These are phyloP conservation scores for Cantharellus anzutake DNA, from an alignment of 768 basidiomycete genomes.

Conservation along the genomic window DNA sequence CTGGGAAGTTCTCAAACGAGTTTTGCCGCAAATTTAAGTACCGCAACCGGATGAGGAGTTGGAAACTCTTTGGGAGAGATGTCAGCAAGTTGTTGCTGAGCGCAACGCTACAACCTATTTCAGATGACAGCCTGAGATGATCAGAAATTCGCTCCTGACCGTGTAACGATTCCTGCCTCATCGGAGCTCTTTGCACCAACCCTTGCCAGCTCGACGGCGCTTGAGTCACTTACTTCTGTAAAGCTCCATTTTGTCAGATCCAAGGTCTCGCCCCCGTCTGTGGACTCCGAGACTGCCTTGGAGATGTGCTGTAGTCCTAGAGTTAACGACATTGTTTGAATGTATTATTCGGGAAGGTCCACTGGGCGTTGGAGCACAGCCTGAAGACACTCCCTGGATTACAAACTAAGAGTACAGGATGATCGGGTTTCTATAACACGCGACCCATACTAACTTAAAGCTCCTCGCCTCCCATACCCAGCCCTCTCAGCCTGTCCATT, in stretches of 20 bases:
- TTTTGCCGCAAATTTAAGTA: slow-evolving; percentile 84
- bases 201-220: slow-evolving; percentile 58
- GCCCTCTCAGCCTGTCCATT: not conserved
- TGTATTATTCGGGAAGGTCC: no score
- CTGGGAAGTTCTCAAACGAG: slow-evolving; percentile 61
- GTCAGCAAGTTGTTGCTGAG: slow-evolving; percentile 70
- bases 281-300: slow-evolving; percentile 44
- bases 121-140: not conserved
- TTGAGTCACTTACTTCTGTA: slow-evolving; percentile 52
- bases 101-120: slow-evolving; percentile 40
- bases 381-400: no score
- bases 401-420: no score
- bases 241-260: slow-evolving; percentile 66
- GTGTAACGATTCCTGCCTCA: slow-evolving; percentile 23
- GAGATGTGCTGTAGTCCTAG: slow-evolving; percentile 38
- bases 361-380: no score
- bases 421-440: not conserved
- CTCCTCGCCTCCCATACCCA: not conserved
- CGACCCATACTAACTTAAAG: not conserved
- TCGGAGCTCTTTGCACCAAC: slow-evolving; percentile 29
- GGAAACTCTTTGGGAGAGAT: slow-evolving; percentile 56
- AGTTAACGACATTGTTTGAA: not conserved
- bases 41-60: slow-evolving; percentile 48
- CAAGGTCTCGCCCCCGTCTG: slow-evolving; percentile 67
- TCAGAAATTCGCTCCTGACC: slow-evolving; percentile 7